Percentiles rank a stretch among this genome's conserved stretches.
These are phyloP conservation scores for Collariella sp. DNA, from an alignment of 495 filamentous ascomycete species.

Conservation along the genomic window DNA sequence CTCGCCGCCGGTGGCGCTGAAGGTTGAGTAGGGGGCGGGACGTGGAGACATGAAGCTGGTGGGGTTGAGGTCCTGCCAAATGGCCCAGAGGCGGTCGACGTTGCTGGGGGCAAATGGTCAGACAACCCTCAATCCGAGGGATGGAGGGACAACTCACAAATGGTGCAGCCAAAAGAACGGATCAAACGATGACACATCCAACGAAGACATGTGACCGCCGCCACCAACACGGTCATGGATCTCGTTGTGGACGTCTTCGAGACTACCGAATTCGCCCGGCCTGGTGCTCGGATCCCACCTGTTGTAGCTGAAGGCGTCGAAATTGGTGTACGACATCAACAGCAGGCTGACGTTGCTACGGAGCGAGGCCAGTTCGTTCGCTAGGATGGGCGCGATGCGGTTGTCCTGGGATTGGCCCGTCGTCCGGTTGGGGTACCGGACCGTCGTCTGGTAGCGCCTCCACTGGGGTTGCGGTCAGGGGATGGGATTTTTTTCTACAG, in stretches of 20 bases:
- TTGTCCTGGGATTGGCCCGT: conserved; percentile 25
- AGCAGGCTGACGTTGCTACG: conserved; percentile 43
- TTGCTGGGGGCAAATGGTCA: conserved; percentile 9
- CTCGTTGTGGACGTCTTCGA: conserved; percentile 56
- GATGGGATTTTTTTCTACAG: background rate
- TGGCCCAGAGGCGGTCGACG: conserved; percentile 58
- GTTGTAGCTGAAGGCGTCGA: conserved; percentile 50
- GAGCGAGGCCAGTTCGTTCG: conserved; percentile 34
- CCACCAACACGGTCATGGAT: conserved; percentile 50
- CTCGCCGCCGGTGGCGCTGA: conserved; percentile 35
- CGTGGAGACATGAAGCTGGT: conserved; percentile 45
- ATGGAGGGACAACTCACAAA: conserved; percentile 27
- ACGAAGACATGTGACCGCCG: conserved; percentile 53
- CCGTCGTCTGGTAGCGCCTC: conserved; percentile 19
- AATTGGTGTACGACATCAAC: conserved; percentile 49
- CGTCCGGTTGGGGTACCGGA: conserved; percentile 16
- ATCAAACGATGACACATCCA: conserved; percentile 61
- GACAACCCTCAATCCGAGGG: no score
- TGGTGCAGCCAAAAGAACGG: conserved; percentile 65
- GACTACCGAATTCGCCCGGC: conserved; percentile 40
- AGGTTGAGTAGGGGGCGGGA: conserved; percentile 43
- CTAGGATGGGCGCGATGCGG: conserved; percentile 41
- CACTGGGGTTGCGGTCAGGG: conserved; percentile 9
- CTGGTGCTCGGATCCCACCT: conserved; percentile 35
- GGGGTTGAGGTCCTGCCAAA: conserved; percentile 65